Base-by-base conservation (phyloP, 176 grass and related monocot genomes). In the Hyparrhenia diplandra region DNA sequence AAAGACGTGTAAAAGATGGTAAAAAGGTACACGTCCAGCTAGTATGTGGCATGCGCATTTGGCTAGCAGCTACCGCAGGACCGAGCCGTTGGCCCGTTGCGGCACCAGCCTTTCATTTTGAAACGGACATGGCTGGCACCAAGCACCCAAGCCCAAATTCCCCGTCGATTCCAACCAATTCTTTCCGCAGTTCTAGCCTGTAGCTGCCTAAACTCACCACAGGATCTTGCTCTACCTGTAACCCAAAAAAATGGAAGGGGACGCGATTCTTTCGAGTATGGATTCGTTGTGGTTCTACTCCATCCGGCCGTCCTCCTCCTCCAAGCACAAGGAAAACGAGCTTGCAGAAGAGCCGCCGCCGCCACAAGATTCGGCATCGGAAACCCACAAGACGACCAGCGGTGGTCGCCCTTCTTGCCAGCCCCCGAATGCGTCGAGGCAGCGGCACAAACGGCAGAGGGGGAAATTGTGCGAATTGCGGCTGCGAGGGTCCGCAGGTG, bases 251-350 rank as follows among this genome's bases (percentile, higher is more conserved):
- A n/a, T 85, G 85, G 78, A 73, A 51, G 77, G 69, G 8, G 73
- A 68, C 1, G 47, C 82, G 28, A 21, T 84, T 47, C 64, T 86
- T 2, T 74, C 77, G 52, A 67, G 67, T 42, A 76, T 86, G 14
- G 83, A 94, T 64, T 91, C 88, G 12, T 14, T 83, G 25, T 94
- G 88, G 91, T 91, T 88, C 85, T 86, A 88, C 80, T 91, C 88
- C 68, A 84, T 86, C 73, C 58, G 9, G 21, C 70, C 4, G 30
- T 65, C 70, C 24, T 52, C 81, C n/a, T n/a, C n/a, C 64, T 51
- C 81, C 64, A 73, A 79, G 58, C 67, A 71, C 29, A 4, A n/a
- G 31, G 42, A 67, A 46, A 29, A 11, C 13, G 21, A 8, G 11
- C n/a, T 14, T 32, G 13, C 46, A 29, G 64, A 60, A 16, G 77